phyloP scores from a whole-genome alignment of 441 rosid genomes.

The Pelargonium cotyledonis region DNA sequence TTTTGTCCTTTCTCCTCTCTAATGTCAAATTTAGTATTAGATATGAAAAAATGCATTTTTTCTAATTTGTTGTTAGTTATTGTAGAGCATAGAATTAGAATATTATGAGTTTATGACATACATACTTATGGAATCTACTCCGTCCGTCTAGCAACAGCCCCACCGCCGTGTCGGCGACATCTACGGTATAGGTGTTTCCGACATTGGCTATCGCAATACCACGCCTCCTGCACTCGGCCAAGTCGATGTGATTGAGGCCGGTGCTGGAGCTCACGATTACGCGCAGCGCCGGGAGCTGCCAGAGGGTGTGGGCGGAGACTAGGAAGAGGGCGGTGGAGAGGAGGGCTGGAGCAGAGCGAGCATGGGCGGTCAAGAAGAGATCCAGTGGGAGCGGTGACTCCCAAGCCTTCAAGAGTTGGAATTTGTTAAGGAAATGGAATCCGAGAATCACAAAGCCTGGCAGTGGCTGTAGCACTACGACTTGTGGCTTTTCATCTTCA shows the following conservation, averaged over 20 bases:
- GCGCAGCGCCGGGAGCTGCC: slow-evolving; percentile 19
- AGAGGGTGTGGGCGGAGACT: slow-evolving; percentile 22
- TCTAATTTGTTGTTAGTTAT: too few relatives aligned
- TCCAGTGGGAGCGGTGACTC: slow-evolving; percentile 17
- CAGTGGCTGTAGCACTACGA: slow-evolving; percentile 12
- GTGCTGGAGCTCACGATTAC: slow-evolving; percentile 30
- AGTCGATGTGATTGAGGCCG: slow-evolving; percentile 33
- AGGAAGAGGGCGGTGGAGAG: slow-evolving; percentile 16
- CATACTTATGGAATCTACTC: too few relatives aligned
- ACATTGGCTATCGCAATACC: slow-evolving; percentile 23
- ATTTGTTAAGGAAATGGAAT: slow-evolving; percentile 10
- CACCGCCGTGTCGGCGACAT: slow-evolving; percentile 33
- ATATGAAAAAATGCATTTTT: too few relatives aligned
- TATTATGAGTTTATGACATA: too few relatives aligned
- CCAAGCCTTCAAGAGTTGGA: slow-evolving; percentile 19
- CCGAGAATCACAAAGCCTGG: background rate
- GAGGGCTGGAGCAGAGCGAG: slow-evolving; percentile 24
- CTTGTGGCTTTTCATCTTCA: background rate
- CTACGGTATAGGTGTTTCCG: slow-evolving; percentile 26
- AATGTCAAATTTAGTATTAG: too few relatives aligned
- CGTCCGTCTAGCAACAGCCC: slow-evolving; percentile 38
- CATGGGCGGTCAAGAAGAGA: slow-evolving; percentile 18
- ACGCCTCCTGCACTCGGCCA: slow-evolving; percentile 29
- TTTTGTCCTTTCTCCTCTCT: too few relatives aligned
- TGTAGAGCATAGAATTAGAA: too few relatives aligned